Conservation (phyloP, 371 early-diverging fungal species). For the Mortierella polycephala region DNA sequence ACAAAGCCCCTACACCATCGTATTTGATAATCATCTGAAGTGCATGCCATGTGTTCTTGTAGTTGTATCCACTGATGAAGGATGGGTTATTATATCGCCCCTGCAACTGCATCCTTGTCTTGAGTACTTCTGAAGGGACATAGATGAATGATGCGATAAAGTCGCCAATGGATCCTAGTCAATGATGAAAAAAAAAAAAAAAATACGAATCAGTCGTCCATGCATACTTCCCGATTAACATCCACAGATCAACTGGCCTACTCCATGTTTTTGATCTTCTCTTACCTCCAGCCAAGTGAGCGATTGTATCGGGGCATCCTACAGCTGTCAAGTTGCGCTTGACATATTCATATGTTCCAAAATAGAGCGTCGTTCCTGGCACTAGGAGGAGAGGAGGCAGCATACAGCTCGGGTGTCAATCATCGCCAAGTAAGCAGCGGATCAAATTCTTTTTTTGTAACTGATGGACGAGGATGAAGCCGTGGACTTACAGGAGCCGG, state of each 20-base stretch:
- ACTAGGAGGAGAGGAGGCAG: slow-evolving; percentile 51
- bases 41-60: slow-evolving; percentile 79
- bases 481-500: slow-evolving; percentile 71
- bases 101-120: slow-evolving; percentile 85
- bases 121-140: slow-evolving; percentile 84
- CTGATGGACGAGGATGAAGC: not conserved
- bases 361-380: slow-evolving; percentile 81
- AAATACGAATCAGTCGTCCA: not conserved
- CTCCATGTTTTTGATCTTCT: not conserved
- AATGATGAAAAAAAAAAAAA: not conserved
- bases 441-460: not conserved
- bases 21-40: slow-evolving; percentile 73
- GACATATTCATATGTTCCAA: slow-evolving; percentile 78
- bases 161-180: slow-evolving; percentile 71
- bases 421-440: not conserved
- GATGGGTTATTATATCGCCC: slow-evolving; percentile 84
- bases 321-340: slow-evolving; percentile 71
- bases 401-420: not conserved
- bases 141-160: slow-evolving; percentile 75
- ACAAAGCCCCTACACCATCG: slow-evolving; percentile 72
- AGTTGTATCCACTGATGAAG: slow-evolving; percentile 80
- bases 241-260: not conserved
- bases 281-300: slow-evolving; percentile 75
- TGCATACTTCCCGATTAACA: not conserved
- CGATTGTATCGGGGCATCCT: slow-evolving; percentile 67